Base-by-base conservation (phyloP, 306 rosid genomes). In the Quillaja saponaria region DNA sequence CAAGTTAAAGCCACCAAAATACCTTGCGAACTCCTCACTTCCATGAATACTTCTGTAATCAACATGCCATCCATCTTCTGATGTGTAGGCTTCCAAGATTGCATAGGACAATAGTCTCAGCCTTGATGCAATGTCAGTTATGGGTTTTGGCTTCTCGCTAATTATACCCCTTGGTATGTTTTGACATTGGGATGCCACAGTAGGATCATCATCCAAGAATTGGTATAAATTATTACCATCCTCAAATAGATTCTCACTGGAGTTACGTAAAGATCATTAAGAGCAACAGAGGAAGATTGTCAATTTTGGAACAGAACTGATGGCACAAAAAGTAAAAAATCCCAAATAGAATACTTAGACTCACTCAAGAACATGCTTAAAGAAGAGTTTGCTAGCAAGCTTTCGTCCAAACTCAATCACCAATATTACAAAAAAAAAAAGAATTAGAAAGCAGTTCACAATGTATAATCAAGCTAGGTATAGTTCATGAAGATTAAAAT, bases 1-100 rank as follows among this genome's bases (percentile, higher is more conserved):
- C 15, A 42, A 56, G 1, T 60, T 48, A 55, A 13, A 52, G 39
- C n/a, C 44, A 21, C 67, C 45, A 61, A 68, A 69, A 19, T 61
- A 88, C 98, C 98, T 92, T 67, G 96, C 88, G 39, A 88, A 91
- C 81, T 91, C 98, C 71, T 88, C 98, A 66, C 96, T 88, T 69
- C 88, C 85, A 63, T 81, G 95, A 59, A 88, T 70, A 67, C 83
- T 88, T 38, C 85, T 61, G 71, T 88, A 91, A 67, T 86, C 92
- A 78, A 91, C 82, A 51, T 67, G 87, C 33, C 60, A 75, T 63
- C 98, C 88, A 58, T 84, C 85, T 65, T 77, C 90, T 47, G 81
- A 84, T 69, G 46, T 78, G 78, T 86, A 92, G 76, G 96, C 92
- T 72, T 92, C 98, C 66, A 84, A 63, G 65, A 92, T 81, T 68